Evolutionary conservation across 441 rosid genomes (phyloP).

Genomic region (Sinapis alba): DNA sequence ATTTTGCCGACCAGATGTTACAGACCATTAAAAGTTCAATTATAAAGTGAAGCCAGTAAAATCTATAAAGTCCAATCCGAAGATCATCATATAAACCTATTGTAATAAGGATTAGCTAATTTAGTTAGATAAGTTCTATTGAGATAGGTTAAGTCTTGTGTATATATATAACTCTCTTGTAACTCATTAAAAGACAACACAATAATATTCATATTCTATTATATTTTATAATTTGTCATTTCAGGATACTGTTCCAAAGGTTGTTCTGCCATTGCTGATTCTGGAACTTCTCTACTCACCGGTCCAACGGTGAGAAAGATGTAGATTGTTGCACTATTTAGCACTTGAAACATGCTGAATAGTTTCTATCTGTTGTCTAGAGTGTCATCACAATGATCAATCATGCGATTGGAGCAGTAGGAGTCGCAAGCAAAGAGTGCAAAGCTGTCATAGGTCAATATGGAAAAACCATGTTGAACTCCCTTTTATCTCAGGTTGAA

Average conservation of each 20-base stretch:
- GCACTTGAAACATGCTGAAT: constrained; percentile 14
- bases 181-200: no score
- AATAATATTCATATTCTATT: no score
- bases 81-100: no score
- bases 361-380: constrained; percentile 31
- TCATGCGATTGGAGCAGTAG: constrained; percentile 70
- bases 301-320: constrained; percentile 56
- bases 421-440: constrained; percentile 62
- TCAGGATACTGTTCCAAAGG: constrained; percentile 59
- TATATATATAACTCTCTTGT: no score
- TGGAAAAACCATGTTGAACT: constrained; percentile 53
- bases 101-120: no score
- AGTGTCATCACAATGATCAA: constrained; percentile 59
- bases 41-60: no score
- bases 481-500: constrained; percentile 55
- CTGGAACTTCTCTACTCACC: constrained; percentile 71
- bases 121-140: no score
- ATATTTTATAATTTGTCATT: no score
- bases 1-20: no score
- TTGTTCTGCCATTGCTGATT: constrained; percentile 78
- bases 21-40: no score
- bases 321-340: background rate
- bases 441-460: constrained; percentile 53
- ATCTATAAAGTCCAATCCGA: no score
- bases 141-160: no score